Base-by-base conservation (phyloP, 2,329 filamentous ascomycete species). In the Xylariaceae sp. region DNA sequence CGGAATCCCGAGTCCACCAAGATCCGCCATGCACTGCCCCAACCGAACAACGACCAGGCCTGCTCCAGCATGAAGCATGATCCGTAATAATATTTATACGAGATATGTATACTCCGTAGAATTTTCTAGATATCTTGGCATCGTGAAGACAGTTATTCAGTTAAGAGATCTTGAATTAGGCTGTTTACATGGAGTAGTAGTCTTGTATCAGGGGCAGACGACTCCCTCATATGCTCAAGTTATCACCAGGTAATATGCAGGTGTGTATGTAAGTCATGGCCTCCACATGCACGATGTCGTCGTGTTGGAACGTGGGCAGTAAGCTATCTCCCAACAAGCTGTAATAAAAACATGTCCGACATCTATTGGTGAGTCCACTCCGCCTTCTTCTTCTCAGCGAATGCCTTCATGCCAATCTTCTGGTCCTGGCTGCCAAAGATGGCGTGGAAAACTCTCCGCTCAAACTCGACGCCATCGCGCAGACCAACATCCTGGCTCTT, bases 321-420 rank as follows among this genome's bases (percentile, higher is more conserved):
- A 30, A 30, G 23, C 23, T 30, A 30, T 30, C 17, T 30, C 23
- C 23, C 23, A 30, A 30, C 23, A 30, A 30, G 3, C 4, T 30
- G 23, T 30, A 30, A 30, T 13, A 8, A 7, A 15, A 23, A 39
- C 34, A 37, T 59, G 48, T 44, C 42, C 3, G 8, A 11, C 15
- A 10, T 10, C 66, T 82, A 95, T 73, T 90, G 85, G 74, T 97
- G 81, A 62, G 82, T 86, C 93, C 94, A 99, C 74, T 94, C 86
- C 0, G 94, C 78, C 82, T 95, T 95, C 78, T 89, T 85, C 86
- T 97, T 97, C 76, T 92, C 89, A 1, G 90, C 89, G 81, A 99
- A 99, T 10, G 94, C 94, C 74, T 87, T 87, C 94, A 97, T 86
- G 75, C 91, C 92, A 74, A 97, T 90, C 82, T 97, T 99, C 78